phyloP scores from a whole-genome alignment of 1,284 basidiomycete genomes.

The Termitomyces sp. region DNA sequence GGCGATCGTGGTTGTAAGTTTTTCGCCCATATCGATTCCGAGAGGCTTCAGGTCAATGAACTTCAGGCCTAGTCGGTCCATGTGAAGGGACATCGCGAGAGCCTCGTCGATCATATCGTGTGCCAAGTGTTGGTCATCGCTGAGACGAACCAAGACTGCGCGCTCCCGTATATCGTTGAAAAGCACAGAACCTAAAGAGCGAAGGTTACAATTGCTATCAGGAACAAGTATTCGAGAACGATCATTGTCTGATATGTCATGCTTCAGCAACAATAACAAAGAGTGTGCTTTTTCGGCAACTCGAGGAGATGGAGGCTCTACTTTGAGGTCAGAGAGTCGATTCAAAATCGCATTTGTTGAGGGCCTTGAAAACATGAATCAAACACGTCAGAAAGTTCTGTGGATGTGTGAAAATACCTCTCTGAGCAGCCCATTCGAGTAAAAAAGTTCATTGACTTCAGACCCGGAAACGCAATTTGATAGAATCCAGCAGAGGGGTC shows the following conservation, averaged over 20 bases:
- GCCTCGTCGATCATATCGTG: slow-evolving; percentile 28
- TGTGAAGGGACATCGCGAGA: slow-evolving; percentile 28
- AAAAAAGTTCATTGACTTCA: slow-evolving; percentile 24
- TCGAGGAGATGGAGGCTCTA: slow-evolving; percentile 11
- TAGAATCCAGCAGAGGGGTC: slow-evolving; percentile 25
- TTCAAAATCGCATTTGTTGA: slow-evolving; percentile 24
- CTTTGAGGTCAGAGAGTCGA: slow-evolving; percentile 22
- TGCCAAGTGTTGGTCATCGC: slow-evolving; percentile 22
- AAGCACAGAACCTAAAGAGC: slow-evolving; percentile 23
- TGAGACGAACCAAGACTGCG: slow-evolving; percentile 19
- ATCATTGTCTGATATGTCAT: slow-evolving; percentile 19
- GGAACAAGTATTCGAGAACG: slow-evolving; percentile 30
- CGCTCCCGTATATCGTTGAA: slow-evolving; percentile 37
- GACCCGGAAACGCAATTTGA: slow-evolving; percentile 18
- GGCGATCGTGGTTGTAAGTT: slow-evolving; percentile 28
- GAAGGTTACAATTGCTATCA: slow-evolving; percentile 25
- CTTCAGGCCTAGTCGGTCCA: slow-evolving; percentile 32
- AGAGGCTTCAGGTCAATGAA: slow-evolving; percentile 19
- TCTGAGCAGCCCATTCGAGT: slow-evolving; percentile 32
- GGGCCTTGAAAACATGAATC: slow-evolving; percentile 25
- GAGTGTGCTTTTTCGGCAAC: slow-evolving; percentile 21
- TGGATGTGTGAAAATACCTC: slow-evolving; percentile 19
- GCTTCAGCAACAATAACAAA: slow-evolving; percentile 26
- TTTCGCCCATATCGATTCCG: slow-evolving; percentile 29
- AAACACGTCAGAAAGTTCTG: not conserved